Percentiles rank a stretch among this genome's conserved stretches.
These are phyloP conservation scores for Apiotrichum porosum DNA, from an alignment of 1,284 basidiomycete genomes.

Conservation along the genomic window DNA sequence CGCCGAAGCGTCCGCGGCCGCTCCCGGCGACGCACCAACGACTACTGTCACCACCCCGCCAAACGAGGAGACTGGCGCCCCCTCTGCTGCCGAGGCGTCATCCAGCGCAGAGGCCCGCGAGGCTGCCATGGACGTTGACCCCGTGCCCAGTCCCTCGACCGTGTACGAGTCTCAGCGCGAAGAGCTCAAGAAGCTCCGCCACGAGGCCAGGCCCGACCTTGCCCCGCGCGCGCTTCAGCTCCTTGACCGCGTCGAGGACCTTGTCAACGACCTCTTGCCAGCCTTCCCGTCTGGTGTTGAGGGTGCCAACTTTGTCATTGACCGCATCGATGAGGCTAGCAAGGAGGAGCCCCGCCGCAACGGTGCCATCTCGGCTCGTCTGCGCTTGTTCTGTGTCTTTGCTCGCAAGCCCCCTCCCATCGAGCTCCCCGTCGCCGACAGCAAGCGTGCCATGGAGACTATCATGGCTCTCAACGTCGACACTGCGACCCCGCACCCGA, in stretches of 20 bases:
- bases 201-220: conserved; percentile 62
- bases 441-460: conserved; percentile 56
- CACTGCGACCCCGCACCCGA: conserved; percentile 51
- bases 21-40: background rate
- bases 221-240: conserved; percentile 66
- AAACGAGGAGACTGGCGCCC: background rate
- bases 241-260: conserved; percentile 77
- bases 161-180: conserved; percentile 12
- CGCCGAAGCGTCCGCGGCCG: background rate
- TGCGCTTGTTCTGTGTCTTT: conserved; percentile 78
- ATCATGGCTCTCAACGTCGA: conserved; percentile 59
- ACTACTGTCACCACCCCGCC: background rate
- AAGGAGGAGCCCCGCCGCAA: conserved; percentile 53
- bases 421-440: conserved; percentile 35
- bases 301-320: conserved; percentile 32
- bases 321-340: conserved; percentile 17
- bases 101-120: conserved; percentile 6
- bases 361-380: conserved; percentile 65
- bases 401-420: conserved; percentile 12
- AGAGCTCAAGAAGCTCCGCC: conserved; percentile 64
- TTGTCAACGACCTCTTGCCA: conserved; percentile 83
- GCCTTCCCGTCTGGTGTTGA: conserved; percentile 58
- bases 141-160: conserved; percentile 8
- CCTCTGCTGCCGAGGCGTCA: background rate
- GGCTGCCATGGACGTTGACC: conserved; percentile 19